A percentile compares a stretch with the other conserved stretches of the same genome.
These are phyloP conservation scores for Talaromyces sp. DNA, from an alignment of 2,329 filamentous ascomycete genomes.

Conservation along the genomic window DNA sequence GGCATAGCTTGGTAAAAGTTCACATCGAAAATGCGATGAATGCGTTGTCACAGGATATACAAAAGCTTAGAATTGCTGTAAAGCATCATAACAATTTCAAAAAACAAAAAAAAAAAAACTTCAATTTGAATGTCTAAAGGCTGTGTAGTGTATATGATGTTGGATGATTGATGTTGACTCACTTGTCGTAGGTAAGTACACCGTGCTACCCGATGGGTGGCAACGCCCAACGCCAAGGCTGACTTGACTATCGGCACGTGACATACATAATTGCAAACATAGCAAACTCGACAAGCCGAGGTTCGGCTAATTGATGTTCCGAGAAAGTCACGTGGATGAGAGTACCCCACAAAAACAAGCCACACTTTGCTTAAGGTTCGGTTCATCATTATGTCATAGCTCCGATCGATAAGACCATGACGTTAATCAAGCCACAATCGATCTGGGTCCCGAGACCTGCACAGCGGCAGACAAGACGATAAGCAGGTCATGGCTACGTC, in stretches of 20 bases:
- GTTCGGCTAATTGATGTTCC: too few species aligned
- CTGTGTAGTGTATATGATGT: not conserved
- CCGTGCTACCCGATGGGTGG: not conserved
- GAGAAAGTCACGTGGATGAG: not conserved
- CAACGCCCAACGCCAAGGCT: not conserved
- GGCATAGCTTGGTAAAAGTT: not conserved
- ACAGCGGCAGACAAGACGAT: not conserved
- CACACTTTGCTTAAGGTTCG: not conserved
- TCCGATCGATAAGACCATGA: not conserved
- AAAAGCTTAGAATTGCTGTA: not conserved
- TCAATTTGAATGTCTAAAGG: not conserved
- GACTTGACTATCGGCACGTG: not conserved
- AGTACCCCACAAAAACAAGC: not conserved
- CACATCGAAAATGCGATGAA: not conserved
- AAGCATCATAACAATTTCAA: too few species aligned
- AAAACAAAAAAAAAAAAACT: too few species aligned
- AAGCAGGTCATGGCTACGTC: not conserved
- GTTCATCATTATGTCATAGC: not conserved
- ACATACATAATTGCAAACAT: not conserved
- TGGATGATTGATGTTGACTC: not conserved
- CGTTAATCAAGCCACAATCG: constrained; percentile 1
- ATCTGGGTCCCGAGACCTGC: not conserved
- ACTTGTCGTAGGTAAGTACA: not conserved
- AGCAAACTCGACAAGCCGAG: not conserved
- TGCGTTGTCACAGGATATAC: not conserved